These are phyloP conservation scores for Xylariaceae sp. DNA, from an alignment of 2,329 filamentous ascomycete genomes.

Conservation along the genomic window DNA sequence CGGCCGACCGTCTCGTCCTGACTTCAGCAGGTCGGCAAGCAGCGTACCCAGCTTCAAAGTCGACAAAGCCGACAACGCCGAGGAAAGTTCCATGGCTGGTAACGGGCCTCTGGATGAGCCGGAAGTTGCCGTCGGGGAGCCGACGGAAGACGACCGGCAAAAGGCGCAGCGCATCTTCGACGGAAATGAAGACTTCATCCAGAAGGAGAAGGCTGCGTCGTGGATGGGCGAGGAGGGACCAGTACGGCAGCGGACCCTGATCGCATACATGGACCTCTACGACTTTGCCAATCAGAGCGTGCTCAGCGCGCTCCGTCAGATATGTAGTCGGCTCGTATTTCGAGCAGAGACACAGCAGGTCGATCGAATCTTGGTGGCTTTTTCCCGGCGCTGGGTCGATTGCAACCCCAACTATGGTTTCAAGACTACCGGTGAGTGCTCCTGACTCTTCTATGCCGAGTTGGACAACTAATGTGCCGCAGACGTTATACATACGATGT, in stretches of 20 bases:
- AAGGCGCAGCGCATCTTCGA: constrained; percentile 79
- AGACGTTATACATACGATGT: constrained; percentile 96
- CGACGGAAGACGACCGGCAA: constrained; percentile 62
- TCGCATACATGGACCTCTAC: constrained; percentile 87
- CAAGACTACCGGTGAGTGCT: constrained; percentile 66
- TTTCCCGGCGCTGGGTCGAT: constrained; percentile 84
- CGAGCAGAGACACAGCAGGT: constrained; percentile 95
- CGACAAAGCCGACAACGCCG: constrained; percentile 7
- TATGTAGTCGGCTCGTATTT: constrained; percentile 75
- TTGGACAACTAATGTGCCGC: constrained; percentile 22
- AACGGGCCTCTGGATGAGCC: constrained; percentile 49
- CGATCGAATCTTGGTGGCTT: constrained; percentile 84
- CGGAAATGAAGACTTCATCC: constrained; percentile 73
- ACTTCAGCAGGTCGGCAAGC: constrained; percentile 36
- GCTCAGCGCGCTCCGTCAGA: constrained; percentile 64
- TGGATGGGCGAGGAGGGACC: constrained; percentile 76
- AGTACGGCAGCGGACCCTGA: constrained; percentile 49
- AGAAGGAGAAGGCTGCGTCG: constrained; percentile 71
- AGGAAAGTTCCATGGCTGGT: constrained; percentile 38
- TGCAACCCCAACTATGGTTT: constrained; percentile 93
- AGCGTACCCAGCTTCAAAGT: constrained; percentile 13
- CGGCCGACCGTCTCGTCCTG: constrained; percentile 33
- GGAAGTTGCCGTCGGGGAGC: constrained; percentile 49
- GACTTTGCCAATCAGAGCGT: constrained; percentile 80
- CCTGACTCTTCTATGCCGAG: not conserved